phyloP scores from a whole-genome alignment of 1,139 yeast genomes.

The Zygotorulaspora mrakii region DNA sequence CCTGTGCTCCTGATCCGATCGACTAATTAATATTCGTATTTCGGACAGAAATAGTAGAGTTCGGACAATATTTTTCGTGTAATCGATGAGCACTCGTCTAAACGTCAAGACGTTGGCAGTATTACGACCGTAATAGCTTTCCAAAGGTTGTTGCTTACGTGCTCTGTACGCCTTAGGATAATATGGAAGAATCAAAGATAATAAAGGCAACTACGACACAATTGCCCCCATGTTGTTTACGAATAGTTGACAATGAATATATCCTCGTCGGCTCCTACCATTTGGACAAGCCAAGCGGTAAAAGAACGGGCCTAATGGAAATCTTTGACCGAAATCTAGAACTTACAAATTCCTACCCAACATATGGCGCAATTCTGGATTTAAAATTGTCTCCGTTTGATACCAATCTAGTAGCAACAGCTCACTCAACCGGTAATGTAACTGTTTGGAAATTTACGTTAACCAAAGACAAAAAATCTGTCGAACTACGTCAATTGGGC shows the following conservation, averaged over 20 bases:
- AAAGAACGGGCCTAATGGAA: constrained; percentile 73
- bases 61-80: too few species aligned
- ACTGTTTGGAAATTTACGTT: constrained; percentile 52
- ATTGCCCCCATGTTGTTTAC: constrained; percentile 82
- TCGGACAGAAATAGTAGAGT: background rate
- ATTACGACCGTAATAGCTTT: background rate
- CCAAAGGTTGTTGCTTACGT: background rate
- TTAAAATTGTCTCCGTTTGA: constrained; percentile 61
- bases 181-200: constrained; percentile 23
- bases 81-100: too few species aligned
- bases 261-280: constrained; percentile 76
- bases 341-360: constrained; percentile 34
- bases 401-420: constrained; percentile 49
- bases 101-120: too few species aligned
- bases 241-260: constrained; percentile 47
- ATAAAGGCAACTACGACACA: constrained; percentile 39
- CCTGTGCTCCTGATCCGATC: constrained; percentile 3
- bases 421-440: constrained; percentile 78
- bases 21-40: background rate
- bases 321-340: constrained; percentile 41
- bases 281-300: constrained; percentile 53
- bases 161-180: background rate
- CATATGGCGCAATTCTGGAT: constrained; percentile 72
- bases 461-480: constrained; percentile 17
- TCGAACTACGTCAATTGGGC: constrained; percentile 26